Percentiles rank a stretch among this genome's conserved stretches.
These are phyloP conservation scores for Curvularia verruculosa DNA, from an alignment of 2,329 filamentous ascomycete species.

Conservation along the genomic window DNA sequence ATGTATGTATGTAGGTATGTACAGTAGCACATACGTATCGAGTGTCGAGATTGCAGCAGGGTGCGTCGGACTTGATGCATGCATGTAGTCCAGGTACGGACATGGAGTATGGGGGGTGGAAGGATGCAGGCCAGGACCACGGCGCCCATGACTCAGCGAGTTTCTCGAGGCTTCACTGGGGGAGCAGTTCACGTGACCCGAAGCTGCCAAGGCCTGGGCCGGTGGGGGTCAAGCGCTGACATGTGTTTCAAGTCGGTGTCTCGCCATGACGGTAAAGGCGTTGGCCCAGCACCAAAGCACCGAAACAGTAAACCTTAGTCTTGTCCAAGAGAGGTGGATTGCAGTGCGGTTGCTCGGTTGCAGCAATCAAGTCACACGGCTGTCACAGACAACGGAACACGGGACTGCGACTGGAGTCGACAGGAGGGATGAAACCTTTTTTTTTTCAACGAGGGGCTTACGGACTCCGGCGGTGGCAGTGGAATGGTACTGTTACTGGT, in stretches of 20 bases:
- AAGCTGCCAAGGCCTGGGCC: neutral
- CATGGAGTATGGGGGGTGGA: too few species aligned
- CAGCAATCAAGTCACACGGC: neutral
- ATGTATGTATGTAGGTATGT: too few species aligned
- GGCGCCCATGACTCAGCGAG: neutral
- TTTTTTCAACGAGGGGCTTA: neutral
- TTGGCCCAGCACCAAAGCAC: neutral
- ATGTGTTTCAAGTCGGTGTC: slow-evolving; percentile 13
- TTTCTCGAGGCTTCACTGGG: neutral
- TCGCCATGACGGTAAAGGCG: neutral
- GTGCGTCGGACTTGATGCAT: slow-evolving; percentile 6
- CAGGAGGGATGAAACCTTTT: neutral
- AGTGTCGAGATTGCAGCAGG: slow-evolving; percentile 1
- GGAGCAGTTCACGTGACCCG: neutral
- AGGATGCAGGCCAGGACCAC: too few species aligned
- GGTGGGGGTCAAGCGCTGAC: neutral
- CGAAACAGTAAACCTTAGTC: slow-evolving; percentile 3
- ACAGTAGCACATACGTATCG: too few species aligned
- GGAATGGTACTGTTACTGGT: neutral
- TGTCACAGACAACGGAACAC: neutral
- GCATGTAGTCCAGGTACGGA: too few species aligned
- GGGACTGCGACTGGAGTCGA: neutral
- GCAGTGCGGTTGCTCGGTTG: neutral
- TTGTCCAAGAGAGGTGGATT: neutral
- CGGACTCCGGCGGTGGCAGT: neutral